These are phyloP conservation scores for Chiua virens DNA, from an alignment of 768 basidiomycete species.

Conservation along the genomic window DNA sequence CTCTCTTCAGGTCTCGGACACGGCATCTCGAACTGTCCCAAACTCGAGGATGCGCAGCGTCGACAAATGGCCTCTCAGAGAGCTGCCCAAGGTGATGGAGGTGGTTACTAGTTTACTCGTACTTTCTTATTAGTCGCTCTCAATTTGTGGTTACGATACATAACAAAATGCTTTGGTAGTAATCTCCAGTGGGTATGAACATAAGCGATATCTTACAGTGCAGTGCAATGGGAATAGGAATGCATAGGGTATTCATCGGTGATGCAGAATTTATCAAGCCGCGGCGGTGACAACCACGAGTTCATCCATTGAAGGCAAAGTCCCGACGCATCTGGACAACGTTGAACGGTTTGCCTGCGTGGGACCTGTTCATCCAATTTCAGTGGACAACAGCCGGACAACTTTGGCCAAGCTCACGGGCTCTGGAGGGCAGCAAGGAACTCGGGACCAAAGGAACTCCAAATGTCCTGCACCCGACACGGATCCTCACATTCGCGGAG, in stretches of 20 bases:
- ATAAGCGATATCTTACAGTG: conserved; percentile 7
- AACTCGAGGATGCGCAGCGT: conserved; percentile 90
- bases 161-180: background rate
- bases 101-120: conserved; percentile 27
- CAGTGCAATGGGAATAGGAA: background rate
- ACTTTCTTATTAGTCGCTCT: background rate
- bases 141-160: conserved; percentile 6
- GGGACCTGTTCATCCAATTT: background rate
- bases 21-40: conserved; percentile 92
- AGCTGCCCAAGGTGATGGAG: conserved; percentile 61
- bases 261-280: background rate
- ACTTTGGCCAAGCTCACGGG: conserved; percentile 8
- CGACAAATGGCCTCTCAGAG: conserved; percentile 89
- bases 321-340: conserved; percentile 28
- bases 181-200: background rate
- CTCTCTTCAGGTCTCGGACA: conserved; percentile 77
- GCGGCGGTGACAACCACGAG: background rate
- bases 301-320: conserved; percentile 33
- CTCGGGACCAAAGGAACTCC: conserved; percentile 13
- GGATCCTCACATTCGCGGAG: conserved; percentile 21
- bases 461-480: conserved; percentile 15
- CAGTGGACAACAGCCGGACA: background rate
- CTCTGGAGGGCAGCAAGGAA: conserved; percentile 20
- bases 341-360: conserved; percentile 17
- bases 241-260: background rate